Evolutionary conservation across 441 rosid genomes (phyloP).

Genomic region (Gossypium gossypioides): DNA sequence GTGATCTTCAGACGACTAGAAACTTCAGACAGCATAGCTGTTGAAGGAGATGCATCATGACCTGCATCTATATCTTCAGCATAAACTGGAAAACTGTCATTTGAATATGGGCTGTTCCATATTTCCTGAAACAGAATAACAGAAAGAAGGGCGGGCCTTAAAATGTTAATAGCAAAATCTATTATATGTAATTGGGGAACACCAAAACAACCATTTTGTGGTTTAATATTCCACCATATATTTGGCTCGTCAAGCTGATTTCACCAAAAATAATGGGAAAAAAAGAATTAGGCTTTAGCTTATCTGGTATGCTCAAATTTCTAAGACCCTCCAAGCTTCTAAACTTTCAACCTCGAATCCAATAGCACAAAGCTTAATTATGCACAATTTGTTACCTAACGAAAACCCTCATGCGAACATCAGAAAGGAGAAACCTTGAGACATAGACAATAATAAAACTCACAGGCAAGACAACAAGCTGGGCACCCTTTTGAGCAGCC

Average conservation of each 20-base stretch:
- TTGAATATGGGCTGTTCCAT: conserved; percentile 84
- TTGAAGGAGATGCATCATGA: conserved; percentile 61
- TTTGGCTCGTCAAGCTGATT: background rate
- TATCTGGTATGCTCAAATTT: background rate
- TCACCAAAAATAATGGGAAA: background rate
- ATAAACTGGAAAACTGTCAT: conserved; percentile 79
- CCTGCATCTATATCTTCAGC: conserved; percentile 87
- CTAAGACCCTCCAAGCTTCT: background rate
- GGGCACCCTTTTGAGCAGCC: conserved; percentile 69
- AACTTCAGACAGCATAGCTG: conserved; percentile 76
- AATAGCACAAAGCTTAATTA: background rate
- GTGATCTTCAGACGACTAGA: conserved; percentile 58
- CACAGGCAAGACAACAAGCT: conserved; percentile 76
- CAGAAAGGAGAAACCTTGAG: background rate
- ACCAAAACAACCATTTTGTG: background rate
- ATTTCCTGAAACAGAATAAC: conserved; percentile 48
- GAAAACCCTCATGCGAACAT: background rate
- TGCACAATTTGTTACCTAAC: background rate
- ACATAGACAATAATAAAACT: conserved; percentile 17
- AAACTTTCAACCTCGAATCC: background rate
- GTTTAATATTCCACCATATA: background rate
- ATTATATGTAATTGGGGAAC: background rate
- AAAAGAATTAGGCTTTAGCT: background rate
- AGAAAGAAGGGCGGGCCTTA: background rate
- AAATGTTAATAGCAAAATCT: background rate